These are phyloP conservation scores for Tolypocladium cylindrosporum DNA, from an alignment of 2,329 filamentous ascomycete species.

Conservation along the genomic window DNA sequence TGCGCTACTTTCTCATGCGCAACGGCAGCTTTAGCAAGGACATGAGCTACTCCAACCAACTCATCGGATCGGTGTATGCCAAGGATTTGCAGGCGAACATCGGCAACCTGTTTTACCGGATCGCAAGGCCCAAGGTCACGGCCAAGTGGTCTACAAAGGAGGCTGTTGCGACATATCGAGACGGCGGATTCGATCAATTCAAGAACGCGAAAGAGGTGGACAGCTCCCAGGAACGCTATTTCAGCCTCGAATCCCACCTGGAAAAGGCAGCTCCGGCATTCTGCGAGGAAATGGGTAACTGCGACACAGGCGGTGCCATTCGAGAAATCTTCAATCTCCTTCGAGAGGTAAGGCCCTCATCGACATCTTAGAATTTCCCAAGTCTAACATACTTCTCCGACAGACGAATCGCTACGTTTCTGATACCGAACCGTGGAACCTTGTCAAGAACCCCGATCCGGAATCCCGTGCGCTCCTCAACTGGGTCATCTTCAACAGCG, in stretches of 20 bases:
- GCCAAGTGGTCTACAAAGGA: conserved; percentile 52
- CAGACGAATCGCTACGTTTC: conserved; percentile 42
- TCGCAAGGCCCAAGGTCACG: conserved; percentile 50
- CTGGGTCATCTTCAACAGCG: conserved; percentile 56
- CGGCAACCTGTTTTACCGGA: conserved; percentile 68
- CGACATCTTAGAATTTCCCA: too few relatives aligned
- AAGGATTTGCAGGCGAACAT: conserved; percentile 68
- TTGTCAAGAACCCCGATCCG: conserved; percentile 27
- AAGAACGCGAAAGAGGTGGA: neutral
- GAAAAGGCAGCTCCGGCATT: conserved; percentile 17
- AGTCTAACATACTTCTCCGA: conserved; percentile 5
- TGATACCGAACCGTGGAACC: conserved; percentile 57
- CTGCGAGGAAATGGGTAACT: conserved; percentile 47
- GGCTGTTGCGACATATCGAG: conserved; percentile 33
- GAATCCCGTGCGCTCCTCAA: conserved; percentile 34
- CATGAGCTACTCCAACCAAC: conserved; percentile 72
- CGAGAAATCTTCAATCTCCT: conserved; percentile 53
- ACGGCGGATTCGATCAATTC: conserved; percentile 13
- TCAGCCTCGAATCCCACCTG: conserved; percentile 17
- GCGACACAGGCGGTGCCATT: conserved; percentile 57
- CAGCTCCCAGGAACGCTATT: conserved; percentile 4
- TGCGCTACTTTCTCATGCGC: conserved; percentile 82
- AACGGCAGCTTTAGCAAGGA: conserved; percentile 71
- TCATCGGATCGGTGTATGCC: conserved; percentile 67
- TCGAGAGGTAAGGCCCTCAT: conserved; percentile 38